Percentiles rank a stretch among this genome's conserved stretches.
Conservation (phyloP, 2,329 filamentous ascomycete species). For the Orbilia oligospora region DNA sequence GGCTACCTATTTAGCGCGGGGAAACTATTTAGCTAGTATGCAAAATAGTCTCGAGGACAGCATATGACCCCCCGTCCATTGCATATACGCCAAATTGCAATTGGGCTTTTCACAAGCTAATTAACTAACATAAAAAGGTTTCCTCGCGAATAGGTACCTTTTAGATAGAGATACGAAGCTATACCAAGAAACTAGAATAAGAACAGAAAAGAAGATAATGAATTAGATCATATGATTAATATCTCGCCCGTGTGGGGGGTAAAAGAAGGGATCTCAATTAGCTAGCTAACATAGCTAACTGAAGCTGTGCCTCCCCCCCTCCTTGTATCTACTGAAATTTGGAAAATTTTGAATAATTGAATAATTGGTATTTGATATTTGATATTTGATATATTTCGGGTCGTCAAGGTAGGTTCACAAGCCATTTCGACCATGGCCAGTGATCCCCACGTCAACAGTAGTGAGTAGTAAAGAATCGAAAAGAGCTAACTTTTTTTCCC, state of each 20-base stretch:
- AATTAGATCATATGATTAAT: constrained; percentile 1
- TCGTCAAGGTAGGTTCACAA: background rate
- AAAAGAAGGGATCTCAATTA: background rate
- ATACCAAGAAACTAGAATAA: background rate
- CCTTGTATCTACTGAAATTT: no score
- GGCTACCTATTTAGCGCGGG: constrained; percentile 1
- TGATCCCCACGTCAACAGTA: background rate
- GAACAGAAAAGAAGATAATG: background rate
- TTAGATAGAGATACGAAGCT: no score
- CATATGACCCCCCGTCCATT: background rate
- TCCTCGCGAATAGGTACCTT: no score
- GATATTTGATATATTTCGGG: background rate
- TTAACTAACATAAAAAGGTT: no score
- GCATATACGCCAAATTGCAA: constrained; percentile 4
- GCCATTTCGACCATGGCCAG: background rate
- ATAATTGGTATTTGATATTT: background rate
- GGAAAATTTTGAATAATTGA: no score
- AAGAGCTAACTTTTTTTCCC: constrained; percentile 13
- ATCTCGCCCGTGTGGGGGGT: background rate
- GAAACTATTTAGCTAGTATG: no score
- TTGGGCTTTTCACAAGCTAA: constrained; percentile 2
- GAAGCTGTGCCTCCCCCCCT: no score
- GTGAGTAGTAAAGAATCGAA: constrained; percentile 16
- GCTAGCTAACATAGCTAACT: no score
- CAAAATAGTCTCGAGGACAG: background rate